Base-by-base conservation (phyloP, 2,329 filamentous ascomycete species). In the Phialophora verrucosa region DNA sequence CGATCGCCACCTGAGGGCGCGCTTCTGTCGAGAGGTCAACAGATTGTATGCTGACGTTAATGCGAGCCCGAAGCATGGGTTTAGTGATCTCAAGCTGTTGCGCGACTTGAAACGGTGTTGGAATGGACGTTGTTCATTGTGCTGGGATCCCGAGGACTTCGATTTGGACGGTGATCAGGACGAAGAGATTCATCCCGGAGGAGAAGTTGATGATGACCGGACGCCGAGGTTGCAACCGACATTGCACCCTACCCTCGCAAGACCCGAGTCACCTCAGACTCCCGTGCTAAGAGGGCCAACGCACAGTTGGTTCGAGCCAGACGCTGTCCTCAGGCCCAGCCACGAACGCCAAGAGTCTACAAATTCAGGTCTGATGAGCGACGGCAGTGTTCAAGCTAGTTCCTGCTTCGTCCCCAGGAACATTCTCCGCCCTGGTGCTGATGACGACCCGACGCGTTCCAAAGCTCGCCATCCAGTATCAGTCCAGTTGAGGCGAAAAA, bases 81-180 rank as follows among this genome's bases (percentile, higher is more conserved):
- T 81, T 61, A 88, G 87, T 56, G 88, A 90, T 73, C 78, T 96
- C 66, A 97, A 97, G 78, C 96, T 98, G 70, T 83, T 99, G 42
- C 88, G 90, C 32, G 95, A 99, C 78, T 82, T 99, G 69, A 99
- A 99, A 78, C 96, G 97, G 76, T 98, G 95, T 76, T 99, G 95
- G 95, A 89, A 93, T 76, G 87, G 93, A 59, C 91, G 95, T 23
- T 98, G 93, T 76, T 89, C 91, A 0, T 81, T 93, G 63, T 97
- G 93, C 76, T 99, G 95, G 94, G 91, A 96, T 69, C 86, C 85
- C 0, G 82, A 87, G 0, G 87, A 91, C 55, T 89, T 89, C 42
- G 84, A 89, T 70, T 81, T 83, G 1, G 84, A 87, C 53, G 81
- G 87, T 12, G 85, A 83, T 14, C 83, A 88, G 3, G 87, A 91